Evolutionary conservation across 225 moss, liverwort and hornwort species (phyloP).

Genomic region (Sphagnum contortum): DNA sequence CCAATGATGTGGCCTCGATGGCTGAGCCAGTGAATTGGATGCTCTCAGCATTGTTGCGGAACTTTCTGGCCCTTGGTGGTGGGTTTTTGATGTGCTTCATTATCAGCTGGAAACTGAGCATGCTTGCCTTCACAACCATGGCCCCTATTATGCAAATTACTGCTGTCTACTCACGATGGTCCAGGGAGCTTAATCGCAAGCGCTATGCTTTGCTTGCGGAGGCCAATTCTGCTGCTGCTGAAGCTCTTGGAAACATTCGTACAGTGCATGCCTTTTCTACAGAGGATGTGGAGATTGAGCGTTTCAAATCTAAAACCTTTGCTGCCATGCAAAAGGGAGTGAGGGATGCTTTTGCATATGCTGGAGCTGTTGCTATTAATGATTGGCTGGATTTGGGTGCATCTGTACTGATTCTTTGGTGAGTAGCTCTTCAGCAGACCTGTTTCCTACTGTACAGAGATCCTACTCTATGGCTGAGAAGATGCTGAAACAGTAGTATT

Average conservation of each 20-base stretch:
- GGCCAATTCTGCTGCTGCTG: slow-evolving; percentile 94
- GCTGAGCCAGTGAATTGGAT: slow-evolving; percentile 99
- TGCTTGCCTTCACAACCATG: slow-evolving; percentile 99
- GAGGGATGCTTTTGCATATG: slow-evolving; percentile 91
- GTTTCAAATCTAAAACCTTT: slow-evolving; percentile 76
- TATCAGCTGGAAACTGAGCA: slow-evolving; percentile 98
- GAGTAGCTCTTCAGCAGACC: slow-evolving; percentile 1
- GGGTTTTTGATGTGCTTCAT: slow-evolving; percentile 84
- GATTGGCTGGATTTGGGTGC: slow-evolving; percentile 98
- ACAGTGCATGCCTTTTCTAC: slow-evolving; percentile 98
- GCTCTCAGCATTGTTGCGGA: slow-evolving; percentile 90
- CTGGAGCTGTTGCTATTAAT: slow-evolving; percentile 96
- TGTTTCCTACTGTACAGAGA: no score
- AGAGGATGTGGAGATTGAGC: slow-evolving; percentile 90
- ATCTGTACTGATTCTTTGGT: slow-evolving; percentile 93
- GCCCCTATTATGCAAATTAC: slow-evolving; percentile 99
- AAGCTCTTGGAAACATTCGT: slow-evolving; percentile 94
- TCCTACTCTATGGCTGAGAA: no score
- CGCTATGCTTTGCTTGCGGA: slow-evolving; percentile 95
- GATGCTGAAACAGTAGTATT: no score
- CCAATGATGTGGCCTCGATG: slow-evolving; percentile 98
- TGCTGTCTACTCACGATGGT: slow-evolving; percentile 97
- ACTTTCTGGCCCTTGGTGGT: slow-evolving; percentile 60
- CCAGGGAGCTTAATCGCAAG: slow-evolving; percentile 93
- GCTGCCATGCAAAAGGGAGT: slow-evolving; percentile 96